Base-by-base conservation (phyloP, 108 stramenopile species). In the Pseudonitzschia delicatissima region DNA sequence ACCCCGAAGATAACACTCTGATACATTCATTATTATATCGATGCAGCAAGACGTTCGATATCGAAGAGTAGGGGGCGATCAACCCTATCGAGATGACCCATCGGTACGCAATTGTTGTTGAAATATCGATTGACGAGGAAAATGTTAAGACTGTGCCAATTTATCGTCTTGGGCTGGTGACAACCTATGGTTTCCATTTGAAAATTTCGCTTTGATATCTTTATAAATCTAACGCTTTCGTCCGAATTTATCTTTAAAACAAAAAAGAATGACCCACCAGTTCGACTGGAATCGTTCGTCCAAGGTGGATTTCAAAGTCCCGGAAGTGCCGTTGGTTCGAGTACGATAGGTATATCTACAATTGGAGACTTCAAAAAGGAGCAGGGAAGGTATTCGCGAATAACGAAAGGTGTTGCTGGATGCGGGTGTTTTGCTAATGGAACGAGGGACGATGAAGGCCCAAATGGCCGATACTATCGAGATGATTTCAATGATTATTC, bases 401-500 rank as follows among this genome's bases (percentile, higher is more conserved):
- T n/a, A 55, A 55, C 32, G 15, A 48, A 26, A 45, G 47, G 47
- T 28, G 29, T 25, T 31, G 25, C 45, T 13, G 42, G 28, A 35
- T 66, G 63, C 50, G 31, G 32, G 15, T 35, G 34, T 17, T 26
- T 64, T 39, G 33, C 52, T 55, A n/a, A 29, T 42, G 36, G 44
- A 18, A 17, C 48, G 17, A 64, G 45, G 25, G 32, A 36, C 25
- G 20, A 40, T 29, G 66, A 67, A 50, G 48, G 52, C 34, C 28
- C 55, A 6, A 21, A 27, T 17, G 59, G 67, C 23, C 39, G 32
- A 7, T 83, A 80, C 65, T 86, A 86, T 63, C 62, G 63, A n/a
- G 85, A 86, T 42, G 64, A 71, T 42, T 86, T 86, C 67, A 86
- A 86, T 68, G 85, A 82, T 71, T 57, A 62, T 52, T 52, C 82